Evolutionary conservation across 805 yeast species (phyloP).

Genomic region (Monosporozyma solicola): DNA sequence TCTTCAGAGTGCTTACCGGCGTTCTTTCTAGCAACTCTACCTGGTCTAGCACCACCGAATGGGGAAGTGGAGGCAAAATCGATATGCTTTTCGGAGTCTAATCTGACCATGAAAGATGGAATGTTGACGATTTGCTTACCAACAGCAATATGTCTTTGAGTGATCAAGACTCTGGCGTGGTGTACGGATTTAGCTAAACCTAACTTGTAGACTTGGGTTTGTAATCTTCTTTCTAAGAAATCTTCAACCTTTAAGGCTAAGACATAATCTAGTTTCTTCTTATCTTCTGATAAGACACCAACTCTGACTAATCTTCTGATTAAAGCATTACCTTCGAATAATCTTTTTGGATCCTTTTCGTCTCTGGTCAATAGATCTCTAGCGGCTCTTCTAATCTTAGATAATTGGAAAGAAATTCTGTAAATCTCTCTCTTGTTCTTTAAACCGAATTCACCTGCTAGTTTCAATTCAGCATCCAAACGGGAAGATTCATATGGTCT

Average conservation of each 20-base stretch:
- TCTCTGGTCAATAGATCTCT: slow-evolving; percentile 99
- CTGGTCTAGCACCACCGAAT: slow-evolving; percentile 99
- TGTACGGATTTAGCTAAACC: slow-evolving; percentile 99
- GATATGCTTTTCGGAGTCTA: slow-evolving; percentile 99
- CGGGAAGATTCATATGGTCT: slow-evolving; percentile 99
- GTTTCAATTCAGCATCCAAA: slow-evolving; percentile 97
- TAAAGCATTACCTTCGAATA: slow-evolving; percentile 99
- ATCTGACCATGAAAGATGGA: slow-evolving; percentile 99
- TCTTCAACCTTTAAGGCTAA: slow-evolving; percentile 97
- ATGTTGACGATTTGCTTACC: slow-evolving; percentile 98
- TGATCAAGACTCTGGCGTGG: slow-evolving; percentile 98
- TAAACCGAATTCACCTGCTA: slow-evolving; percentile 99
- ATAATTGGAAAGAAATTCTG: slow-evolving; percentile 98
- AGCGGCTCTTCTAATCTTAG: slow-evolving; percentile 99
- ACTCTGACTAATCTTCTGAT: slow-evolving; percentile 98
- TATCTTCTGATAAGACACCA: slow-evolving; percentile 98
- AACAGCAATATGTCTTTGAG: slow-evolving; percentile 99
- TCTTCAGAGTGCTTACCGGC: slow-evolving; percentile 49
- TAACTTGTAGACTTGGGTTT: slow-evolving; percentile 99
- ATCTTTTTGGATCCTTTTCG: slow-evolving; percentile 99
- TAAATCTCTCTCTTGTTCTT: slow-evolving; percentile 99
- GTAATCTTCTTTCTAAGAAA: slow-evolving; percentile 99
- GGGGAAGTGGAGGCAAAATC: slow-evolving; percentile 99
- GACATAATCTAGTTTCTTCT: slow-evolving; percentile 99
- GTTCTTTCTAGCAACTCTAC: slow-evolving; percentile 98